Conservation (phyloP, 2,329 filamentous ascomycete species). For the Xylaria sp. region DNA sequence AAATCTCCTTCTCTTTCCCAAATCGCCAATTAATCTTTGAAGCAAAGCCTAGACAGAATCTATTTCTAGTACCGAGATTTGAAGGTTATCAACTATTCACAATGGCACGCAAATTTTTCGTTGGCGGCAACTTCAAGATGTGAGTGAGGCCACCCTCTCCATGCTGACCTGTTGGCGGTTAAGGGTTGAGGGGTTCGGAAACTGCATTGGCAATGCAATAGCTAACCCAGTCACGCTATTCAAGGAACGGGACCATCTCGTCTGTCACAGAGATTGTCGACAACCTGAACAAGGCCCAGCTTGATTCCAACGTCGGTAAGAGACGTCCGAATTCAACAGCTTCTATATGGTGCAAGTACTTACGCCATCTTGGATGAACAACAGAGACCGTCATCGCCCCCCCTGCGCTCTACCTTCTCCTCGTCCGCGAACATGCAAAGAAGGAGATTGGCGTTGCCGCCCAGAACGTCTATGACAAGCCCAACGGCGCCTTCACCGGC, state of each 20-base stretch:
- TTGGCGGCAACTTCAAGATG: conserved; percentile 99
- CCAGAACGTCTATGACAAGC: conserved; percentile 98
- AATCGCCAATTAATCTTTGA: background rate
- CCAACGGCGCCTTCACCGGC: conserved; percentile 94
- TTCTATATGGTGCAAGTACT: conserved; percentile 12
- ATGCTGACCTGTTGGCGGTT: no score
- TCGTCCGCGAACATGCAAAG: conserved; percentile 79
- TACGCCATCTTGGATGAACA: conserved; percentile 11
- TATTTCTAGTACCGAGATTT: background rate
- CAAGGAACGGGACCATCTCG: conserved; percentile 90
- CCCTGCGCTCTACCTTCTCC: conserved; percentile 86
- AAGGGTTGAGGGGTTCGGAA: no score
- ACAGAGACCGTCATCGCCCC: conserved; percentile 94
- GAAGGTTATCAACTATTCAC: conserved; percentile 48
- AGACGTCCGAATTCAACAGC: conserved; percentile 35
- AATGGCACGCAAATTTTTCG: conserved; percentile 96
- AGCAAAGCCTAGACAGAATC: background rate
- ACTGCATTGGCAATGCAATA: background rate
- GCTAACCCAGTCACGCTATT: conserved; percentile 18
- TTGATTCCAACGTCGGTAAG: conserved; percentile 77
- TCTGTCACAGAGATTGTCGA: conserved; percentile 90
- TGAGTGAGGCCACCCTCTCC: conserved; percentile 53
- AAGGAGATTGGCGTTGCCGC: conserved; percentile 82
- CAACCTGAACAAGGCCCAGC: conserved; percentile 83
- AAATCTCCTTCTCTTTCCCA: background rate